A percentile compares a stretch with the other conserved stretches of the same genome.
Conservation (phyloP, 441 rosid genomes). For the Kokia cookei region DNA sequence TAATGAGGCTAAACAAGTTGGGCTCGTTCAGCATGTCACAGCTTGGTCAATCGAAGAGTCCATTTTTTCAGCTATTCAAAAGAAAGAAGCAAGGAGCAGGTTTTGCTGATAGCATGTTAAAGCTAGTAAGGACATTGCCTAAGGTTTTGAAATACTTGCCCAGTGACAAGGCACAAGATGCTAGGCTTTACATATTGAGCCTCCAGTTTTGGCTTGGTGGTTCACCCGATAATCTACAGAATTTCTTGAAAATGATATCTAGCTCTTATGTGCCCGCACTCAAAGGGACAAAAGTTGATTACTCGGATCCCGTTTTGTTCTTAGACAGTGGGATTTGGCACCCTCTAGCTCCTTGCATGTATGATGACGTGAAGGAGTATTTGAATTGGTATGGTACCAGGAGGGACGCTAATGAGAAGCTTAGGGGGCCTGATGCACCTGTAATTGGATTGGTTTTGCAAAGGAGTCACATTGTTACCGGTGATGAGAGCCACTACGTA, state of each 20-base stretch:
- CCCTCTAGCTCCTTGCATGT: conserved; percentile 94
- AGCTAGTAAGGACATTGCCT: conserved; percentile 89
- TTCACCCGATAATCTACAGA: conserved; percentile 90
- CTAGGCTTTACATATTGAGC: conserved; percentile 91
- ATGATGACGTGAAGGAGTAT: conserved; percentile 92
- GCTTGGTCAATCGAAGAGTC: conserved; percentile 95
- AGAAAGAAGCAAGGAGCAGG: conserved; percentile 95
- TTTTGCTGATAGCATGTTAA: conserved; percentile 92
- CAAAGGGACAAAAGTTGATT: conserved; percentile 69
- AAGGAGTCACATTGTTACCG: conserved; percentile 98
- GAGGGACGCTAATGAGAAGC: conserved; percentile 67
- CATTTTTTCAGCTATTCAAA: conserved; percentile 90
- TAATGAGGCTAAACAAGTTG: conserved; percentile 91
- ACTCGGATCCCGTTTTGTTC: conserved; percentile 91
- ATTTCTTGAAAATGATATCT: conserved; percentile 94
- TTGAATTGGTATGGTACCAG: conserved; percentile 93
- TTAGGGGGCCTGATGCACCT: conserved; percentile 64
- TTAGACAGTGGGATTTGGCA: conserved; percentile 97
- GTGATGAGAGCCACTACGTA: conserved; percentile 94
- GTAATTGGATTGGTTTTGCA: conserved; percentile 79
- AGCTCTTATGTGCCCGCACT: conserved; percentile 86
- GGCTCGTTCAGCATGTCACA: conserved; percentile 99
- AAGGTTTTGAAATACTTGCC: conserved; percentile 95
- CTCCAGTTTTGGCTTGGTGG: conserved; percentile 99
- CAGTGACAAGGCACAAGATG: conserved; percentile 94